Evolutionary conservation across 2,329 filamentous ascomycete species (phyloP).

Genomic region (Westerdykella sp.): DNA sequence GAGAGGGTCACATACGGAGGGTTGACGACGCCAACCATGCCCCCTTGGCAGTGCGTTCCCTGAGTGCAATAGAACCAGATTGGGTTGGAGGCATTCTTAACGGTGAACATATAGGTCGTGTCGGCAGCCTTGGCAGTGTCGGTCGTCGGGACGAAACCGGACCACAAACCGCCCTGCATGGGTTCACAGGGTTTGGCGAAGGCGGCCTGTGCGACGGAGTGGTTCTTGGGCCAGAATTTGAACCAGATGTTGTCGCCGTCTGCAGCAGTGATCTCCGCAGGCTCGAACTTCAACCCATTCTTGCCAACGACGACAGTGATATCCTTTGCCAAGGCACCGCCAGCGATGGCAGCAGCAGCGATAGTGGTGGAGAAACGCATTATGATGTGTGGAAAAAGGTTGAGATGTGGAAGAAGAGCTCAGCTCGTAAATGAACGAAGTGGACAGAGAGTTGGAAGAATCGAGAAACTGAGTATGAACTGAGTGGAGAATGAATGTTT

Average conservation of each 20-base stretch:
- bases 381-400: constrained; percentile 13
- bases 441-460: constrained; percentile 10
- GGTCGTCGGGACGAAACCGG: constrained; percentile 30
- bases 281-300: constrained; percentile 28
- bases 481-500: constrained; percentile 27
- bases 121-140: constrained; percentile 16
- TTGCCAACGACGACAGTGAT: constrained; percentile 30
- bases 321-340: constrained; percentile 27
- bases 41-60: constrained; percentile 33
- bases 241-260: constrained; percentile 36
- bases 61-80: constrained; percentile 40
- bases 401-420: constrained; percentile 16
- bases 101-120: constrained; percentile 27
- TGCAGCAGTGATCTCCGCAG: constrained; percentile 29
- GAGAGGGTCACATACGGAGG: constrained; percentile 22
- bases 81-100: constrained; percentile 33
- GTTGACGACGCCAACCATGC: constrained; percentile 40
- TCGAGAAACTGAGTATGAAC: constrained; percentile 23
- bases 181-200: constrained; percentile 34
- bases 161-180: constrained; percentile 32
- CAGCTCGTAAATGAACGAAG: constrained; percentile 25
- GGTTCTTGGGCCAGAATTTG: constrained; percentile 37
- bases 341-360: constrained; percentile 26
- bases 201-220: constrained; percentile 34
- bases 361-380: constrained; percentile 37